Evolutionary conservation across 129 eudicot genomes (phyloP), one percentile per base, ranked within the genome.

Genomic region (Solidago caesia): DNA sequence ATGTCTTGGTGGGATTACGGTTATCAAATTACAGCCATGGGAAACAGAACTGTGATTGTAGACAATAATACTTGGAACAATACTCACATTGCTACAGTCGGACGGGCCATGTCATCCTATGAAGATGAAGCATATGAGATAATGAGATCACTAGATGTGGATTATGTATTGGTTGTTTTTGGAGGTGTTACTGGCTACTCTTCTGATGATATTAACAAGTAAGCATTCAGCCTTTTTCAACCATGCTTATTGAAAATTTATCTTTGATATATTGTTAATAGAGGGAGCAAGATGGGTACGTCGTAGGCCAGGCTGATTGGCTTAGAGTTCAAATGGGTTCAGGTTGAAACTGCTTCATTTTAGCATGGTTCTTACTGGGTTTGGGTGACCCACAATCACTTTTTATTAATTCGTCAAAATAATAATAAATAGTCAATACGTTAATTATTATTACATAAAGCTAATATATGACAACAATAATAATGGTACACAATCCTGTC

Each of bases 1-100:
- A 93, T 90, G 97, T 90, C 97, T 2, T 93, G 97, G 97, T 90
- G 98, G 98, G 98, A 93, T 79, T 93, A 93, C 75, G 98, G 98
- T 60, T 90, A 93, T 77, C 97, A 90, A 76, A 93, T 93, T 53
- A 93, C 96, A 49, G 98, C 96, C 51, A 90, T 93, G 98, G 96
- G 92, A 45, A 93, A 90, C 81, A 77, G 96, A 80, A 93, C 91
- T 12, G 96, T 90, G n/a, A 93, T 93, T 81, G 96, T 90, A 49
- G 98, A 93, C 61, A 90, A 93, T 68, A 93, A 92, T 77, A 92
- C 96, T 6, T 92, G 96, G 98, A 92, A 92, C 73, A 92, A 90
- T 80, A 93, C 98, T 6, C 98, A 90, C 69, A 93, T 93, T 71
- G 96, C 98, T 66, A 93, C 96, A 16, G 98, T 90, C 26, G 96